Base-by-base conservation (phyloP, 169 alveolate genomes). In the Plasmodium coatneyi region DNA sequence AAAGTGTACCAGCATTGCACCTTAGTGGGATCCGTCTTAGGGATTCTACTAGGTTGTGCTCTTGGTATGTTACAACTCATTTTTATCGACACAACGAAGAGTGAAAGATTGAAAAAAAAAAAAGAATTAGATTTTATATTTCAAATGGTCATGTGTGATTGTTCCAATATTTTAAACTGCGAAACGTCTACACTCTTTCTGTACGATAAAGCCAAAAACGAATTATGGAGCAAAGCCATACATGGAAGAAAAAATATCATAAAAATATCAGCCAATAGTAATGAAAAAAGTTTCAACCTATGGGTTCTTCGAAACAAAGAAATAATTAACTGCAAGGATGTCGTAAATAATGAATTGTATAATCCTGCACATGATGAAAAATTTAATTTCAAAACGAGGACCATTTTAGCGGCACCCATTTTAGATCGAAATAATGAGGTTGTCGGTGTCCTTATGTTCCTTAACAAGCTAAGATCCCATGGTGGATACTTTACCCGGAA, bases 71-170 rank as follows among this genome's bases (percentile, higher is more conserved):
- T 84, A 19, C 93, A 84, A 49, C 82, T 84, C 46, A 25, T 84
- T 46, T 84, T 84, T 39, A 84, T 84, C 39, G 93, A 84, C 43
- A 84, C 93, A n/a, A 84, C 84, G 28, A 84, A 84, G 52, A 84
- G 83, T 84, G 93, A 84, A 49, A 72, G 93, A 32, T 46, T 84
- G 19, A 84, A 84, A 84, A 84, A 84, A 84, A 84, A 84, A 72
- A 84, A 84, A 49, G 93, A 84, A 32, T 25, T 84, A 10, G 93
- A 84, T 72, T 84, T 84, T 34, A 84, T 84, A 54, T 84, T 84
- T 54, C 93, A 84, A 84, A 84, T 84, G 93, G 93, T 84, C n/a
- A 84, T 84, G 93, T 84, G 84, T 70, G 93, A 84, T 84, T 84
- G 93, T 76, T 76, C 93, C 22, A 76, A 84, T 43, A 78, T 84